Percentiles rank a stretch among this genome's conserved stretches.
phyloP scores from a whole-genome alignment of 2,329 filamentous ascomycete genomes.

The Fusarium abutilonis region DNA sequence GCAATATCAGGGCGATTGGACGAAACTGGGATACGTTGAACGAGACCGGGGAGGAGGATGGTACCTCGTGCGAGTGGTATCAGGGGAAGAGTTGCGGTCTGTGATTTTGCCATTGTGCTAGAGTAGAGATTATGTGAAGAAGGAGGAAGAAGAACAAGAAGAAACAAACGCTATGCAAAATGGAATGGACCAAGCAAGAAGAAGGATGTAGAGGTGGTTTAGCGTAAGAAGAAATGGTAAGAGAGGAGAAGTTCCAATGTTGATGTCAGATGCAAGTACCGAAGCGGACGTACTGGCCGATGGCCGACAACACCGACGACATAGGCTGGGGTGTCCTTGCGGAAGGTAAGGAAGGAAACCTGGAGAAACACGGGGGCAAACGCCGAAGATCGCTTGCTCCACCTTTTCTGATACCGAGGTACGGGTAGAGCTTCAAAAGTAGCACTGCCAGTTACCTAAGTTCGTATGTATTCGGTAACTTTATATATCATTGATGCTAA shows the following conservation, averaged over 20 bases:
- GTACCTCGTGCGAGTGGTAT: constrained; percentile 83
- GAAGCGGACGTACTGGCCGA: constrained; percentile 28
- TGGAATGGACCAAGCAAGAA: constrained; percentile 7
- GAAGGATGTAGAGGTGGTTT: constrained; percentile 1
- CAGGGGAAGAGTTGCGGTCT: constrained; percentile 70
- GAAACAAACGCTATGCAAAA: constrained; percentile 20
- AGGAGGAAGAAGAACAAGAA: background rate
- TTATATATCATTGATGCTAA: constrained; percentile 19
- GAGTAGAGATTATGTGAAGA: constrained; percentile 1
- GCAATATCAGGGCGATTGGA: constrained; percentile 85
- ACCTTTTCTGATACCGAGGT: constrained; percentile 41
- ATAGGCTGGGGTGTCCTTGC: constrained; percentile 13
- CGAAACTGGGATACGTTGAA: constrained; percentile 84
- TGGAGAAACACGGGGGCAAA: constrained; percentile 44
- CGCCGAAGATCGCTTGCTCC: constrained; percentile 40
- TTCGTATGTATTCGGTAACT: background rate
- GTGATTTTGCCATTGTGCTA: constrained; percentile 50
- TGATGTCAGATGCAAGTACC: constrained; percentile 41
- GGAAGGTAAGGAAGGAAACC: constrained; percentile 34
- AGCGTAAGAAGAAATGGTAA: constrained; percentile 7
- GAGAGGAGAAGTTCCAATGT: constrained; percentile 14
- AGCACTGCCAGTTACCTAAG: no score
- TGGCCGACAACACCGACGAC: constrained; percentile 10
- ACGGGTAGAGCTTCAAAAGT: background rate
- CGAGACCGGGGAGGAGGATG: constrained; percentile 86